phyloP scores from a whole-genome alignment of 2,329 filamentous ascomycete species.

The Pleurostoma richardsiae region DNA sequence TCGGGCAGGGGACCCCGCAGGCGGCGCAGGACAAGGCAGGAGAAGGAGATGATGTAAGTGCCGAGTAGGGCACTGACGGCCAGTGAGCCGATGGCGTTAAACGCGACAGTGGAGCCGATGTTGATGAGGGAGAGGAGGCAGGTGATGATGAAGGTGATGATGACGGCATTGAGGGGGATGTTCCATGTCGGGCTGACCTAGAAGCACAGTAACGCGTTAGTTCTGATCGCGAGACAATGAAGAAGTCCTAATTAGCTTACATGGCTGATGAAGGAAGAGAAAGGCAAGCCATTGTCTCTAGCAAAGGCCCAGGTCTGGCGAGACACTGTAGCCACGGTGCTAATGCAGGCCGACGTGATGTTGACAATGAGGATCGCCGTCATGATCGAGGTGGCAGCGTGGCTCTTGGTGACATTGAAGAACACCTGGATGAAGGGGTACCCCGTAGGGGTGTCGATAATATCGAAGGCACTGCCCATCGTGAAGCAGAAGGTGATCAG shows the following conservation, averaged over 20 bases:
- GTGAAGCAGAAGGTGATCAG: constrained; percentile 6
- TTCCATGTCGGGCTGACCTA: constrained; percentile 21
- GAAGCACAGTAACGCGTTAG: too few relatives aligned
- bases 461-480: constrained; percentile 11
- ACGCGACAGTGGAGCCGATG: constrained; percentile 43
- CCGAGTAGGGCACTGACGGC: constrained; percentile 43
- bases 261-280: constrained; percentile 30
- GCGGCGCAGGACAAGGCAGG: constrained; percentile 37
- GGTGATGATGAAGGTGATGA: constrained; percentile 40
- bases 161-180: constrained; percentile 38
- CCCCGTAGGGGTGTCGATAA: constrained; percentile 31
- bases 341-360: constrained; percentile 41
- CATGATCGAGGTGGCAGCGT: constrained; percentile 44
- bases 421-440: constrained; percentile 59
- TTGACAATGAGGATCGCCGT: constrained; percentile 42
- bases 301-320: constrained; percentile 52
- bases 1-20: constrained; percentile 30
- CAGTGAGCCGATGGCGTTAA: constrained; percentile 49
- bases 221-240: too few relatives aligned
- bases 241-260: constrained; percentile 9
- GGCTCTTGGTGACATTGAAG: constrained; percentile 40
- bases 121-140: constrained; percentile 41
- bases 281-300: constrained; percentile 36
- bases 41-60: constrained; percentile 44
- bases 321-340: constrained; percentile 52